Conservation (phyloP, 2,329 filamentous ascomycete genomes). For the Aureobasidium sp. region DNA sequence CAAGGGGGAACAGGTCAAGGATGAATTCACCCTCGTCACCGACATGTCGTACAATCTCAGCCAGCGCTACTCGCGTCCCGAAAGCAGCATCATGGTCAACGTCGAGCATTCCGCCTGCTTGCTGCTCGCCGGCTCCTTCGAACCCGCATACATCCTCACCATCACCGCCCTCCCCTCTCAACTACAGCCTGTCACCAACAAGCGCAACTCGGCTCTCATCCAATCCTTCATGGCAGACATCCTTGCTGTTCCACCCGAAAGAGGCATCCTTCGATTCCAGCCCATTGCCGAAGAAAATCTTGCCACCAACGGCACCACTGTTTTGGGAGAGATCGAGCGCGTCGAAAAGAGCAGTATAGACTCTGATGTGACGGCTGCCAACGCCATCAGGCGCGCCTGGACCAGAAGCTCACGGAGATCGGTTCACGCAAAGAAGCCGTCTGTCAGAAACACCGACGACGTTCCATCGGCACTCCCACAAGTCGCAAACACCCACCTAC, state of each 20-base stretch:
- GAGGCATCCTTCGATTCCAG: slow-evolving; percentile 66
- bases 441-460: neutral
- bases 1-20: slow-evolving; percentile 51
- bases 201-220: slow-evolving; percentile 68
- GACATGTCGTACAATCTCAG: slow-evolving; percentile 66
- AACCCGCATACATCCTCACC: slow-evolving; percentile 70
- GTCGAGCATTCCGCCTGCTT: slow-evolving; percentile 69
- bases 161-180: slow-evolving; percentile 61
- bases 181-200: slow-evolving; percentile 66
- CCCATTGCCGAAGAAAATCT: slow-evolving; percentile 62
- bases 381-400: slow-evolving; percentile 34
- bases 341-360: slow-evolving; percentile 39
- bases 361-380: slow-evolving; percentile 22
- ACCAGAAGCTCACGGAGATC: slow-evolving; percentile 22
- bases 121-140: slow-evolving; percentile 63
- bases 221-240: slow-evolving; percentile 66
- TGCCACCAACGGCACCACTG: slow-evolving; percentile 61
- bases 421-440: slow-evolving; percentile 16
- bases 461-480: neutral
- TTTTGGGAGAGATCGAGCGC: slow-evolving; percentile 58
- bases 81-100: slow-evolving; percentile 64
- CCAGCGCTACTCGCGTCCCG: slow-evolving; percentile 63
- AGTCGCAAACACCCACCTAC: slow-evolving; percentile 2
- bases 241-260: slow-evolving; percentile 54
- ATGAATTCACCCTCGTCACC: slow-evolving; percentile 66